A percentile compares a stretch with the other conserved stretches of the same genome.
Conservation (phyloP, 257 asterid genomes). For the Coffea eugenioides region DNA sequence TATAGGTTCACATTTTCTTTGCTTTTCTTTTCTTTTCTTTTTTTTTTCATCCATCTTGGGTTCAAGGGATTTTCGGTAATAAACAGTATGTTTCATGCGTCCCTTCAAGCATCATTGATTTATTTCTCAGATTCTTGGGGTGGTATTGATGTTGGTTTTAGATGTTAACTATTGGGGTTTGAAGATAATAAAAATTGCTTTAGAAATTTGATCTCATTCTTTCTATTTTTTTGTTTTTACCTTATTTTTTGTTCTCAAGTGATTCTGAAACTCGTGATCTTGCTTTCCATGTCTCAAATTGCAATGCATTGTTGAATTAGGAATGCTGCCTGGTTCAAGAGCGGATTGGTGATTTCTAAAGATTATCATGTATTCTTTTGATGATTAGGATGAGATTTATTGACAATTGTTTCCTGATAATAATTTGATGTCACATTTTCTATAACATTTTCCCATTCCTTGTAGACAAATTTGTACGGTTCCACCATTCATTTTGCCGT, state of each 20-base stretch:
- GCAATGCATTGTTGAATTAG: neutral
- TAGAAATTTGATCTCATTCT: neutral
- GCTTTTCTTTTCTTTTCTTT: neutral
- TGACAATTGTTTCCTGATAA: neutral
- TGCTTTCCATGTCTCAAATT: neutral
- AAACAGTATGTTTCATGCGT: conserved; percentile 14
- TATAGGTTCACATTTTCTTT: conserved; percentile 9
- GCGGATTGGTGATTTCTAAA: neutral
- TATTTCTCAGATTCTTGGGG: neutral
- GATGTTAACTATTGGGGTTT: neutral
- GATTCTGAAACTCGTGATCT: neutral
- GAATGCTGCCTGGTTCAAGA: neutral
- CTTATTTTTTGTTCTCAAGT: neutral
- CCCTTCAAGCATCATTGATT: neutral
- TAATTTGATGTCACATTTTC: neutral
- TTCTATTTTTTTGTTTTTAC: neutral
- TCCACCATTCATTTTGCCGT: neutral
- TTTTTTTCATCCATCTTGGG: neutral
- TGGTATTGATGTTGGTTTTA: neutral
- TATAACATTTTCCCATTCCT: neutral
- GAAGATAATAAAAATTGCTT: neutral
- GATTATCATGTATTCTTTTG: neutral
- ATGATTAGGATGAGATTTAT: neutral
- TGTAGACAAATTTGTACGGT: neutral
- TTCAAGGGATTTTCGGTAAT: neutral